Percentiles rank a stretch among this genome's conserved stretches.
Conservation (phyloP, 306 rosid species). For the Senna siamea region DNA sequence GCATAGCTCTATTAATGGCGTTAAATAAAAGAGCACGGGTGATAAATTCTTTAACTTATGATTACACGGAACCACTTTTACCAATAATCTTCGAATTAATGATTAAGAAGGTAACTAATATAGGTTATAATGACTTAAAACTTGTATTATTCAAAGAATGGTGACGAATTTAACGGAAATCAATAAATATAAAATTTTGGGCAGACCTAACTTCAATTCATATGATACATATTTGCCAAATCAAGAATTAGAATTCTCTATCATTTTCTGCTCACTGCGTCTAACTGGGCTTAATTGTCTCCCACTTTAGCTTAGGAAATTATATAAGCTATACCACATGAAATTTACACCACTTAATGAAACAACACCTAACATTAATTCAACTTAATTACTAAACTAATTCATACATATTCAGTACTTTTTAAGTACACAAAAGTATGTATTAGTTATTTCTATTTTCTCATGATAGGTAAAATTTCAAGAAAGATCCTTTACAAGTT, state of each 20-base stretch:
- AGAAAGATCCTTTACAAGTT: too few species aligned
- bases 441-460: too few species aligned
- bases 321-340: neutral
- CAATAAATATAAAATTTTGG: neutral
- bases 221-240: neutral
- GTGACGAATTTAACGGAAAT: neutral
- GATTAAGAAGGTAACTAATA: neutral
- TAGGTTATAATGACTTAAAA: neutral
- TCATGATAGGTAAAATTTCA: too few species aligned
- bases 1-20: too few species aligned
- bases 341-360: too few species aligned
- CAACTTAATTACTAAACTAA: too few species aligned
- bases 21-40: too few species aligned
- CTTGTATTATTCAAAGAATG: neutral
- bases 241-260: neutral
- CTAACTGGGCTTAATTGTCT: neutral
- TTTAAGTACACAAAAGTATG: too few species aligned
- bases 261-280: slow-evolving; percentile 15
- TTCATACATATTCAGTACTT: too few species aligned
- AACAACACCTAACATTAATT: too few species aligned
- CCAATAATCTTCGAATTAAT: neutral
- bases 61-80: neutral
- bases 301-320: neutral
- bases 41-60: neutral
- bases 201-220: neutral